A percentile compares a stretch with the other conserved stretches of the same genome.
phyloP scores from a whole-genome alignment of 139 green algal species.

The Tetraselmis chui region DNA sequence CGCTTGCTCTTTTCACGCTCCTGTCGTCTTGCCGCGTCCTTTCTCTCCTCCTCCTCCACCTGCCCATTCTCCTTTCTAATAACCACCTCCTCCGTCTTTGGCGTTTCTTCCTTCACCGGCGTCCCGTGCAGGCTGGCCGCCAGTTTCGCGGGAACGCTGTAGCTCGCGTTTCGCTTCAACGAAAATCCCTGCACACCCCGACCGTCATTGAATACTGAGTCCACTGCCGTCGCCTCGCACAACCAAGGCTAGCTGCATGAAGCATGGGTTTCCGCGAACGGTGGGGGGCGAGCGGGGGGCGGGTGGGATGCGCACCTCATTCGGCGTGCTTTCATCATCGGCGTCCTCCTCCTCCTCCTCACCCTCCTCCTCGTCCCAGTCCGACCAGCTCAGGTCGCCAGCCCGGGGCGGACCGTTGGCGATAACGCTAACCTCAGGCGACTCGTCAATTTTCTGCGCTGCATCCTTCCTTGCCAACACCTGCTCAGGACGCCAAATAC shows the following conservation, averaged over 20 bases:
- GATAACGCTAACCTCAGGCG: neutral
- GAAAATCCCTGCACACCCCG: too few species aligned
- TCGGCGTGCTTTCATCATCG: neutral
- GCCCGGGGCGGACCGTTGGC: neutral
- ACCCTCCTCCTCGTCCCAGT: neutral
- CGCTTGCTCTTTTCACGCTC: neutral
- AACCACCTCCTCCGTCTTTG: neutral
- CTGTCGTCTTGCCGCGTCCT: neutral
- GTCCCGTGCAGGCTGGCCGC: neutral
- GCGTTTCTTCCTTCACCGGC: neutral
- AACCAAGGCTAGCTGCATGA: too few species aligned
- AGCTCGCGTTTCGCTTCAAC: neutral
- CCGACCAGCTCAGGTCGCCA: neutral
- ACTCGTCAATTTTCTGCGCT: neutral
- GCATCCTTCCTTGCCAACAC: too few species aligned
- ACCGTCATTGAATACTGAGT: too few species aligned
- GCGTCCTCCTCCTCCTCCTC: neutral
- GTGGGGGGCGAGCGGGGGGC: too few species aligned
- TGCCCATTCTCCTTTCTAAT: neutral
- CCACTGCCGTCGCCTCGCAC: neutral
- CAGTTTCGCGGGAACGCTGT: neutral
- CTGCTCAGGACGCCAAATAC: too few species aligned
- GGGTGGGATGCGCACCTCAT: neutral
- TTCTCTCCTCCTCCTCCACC: neutral
- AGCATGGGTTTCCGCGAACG: too few species aligned